Conservation (phyloP, 2,329 filamentous ascomycete species). For the Ophiostoma sp. region DNA sequence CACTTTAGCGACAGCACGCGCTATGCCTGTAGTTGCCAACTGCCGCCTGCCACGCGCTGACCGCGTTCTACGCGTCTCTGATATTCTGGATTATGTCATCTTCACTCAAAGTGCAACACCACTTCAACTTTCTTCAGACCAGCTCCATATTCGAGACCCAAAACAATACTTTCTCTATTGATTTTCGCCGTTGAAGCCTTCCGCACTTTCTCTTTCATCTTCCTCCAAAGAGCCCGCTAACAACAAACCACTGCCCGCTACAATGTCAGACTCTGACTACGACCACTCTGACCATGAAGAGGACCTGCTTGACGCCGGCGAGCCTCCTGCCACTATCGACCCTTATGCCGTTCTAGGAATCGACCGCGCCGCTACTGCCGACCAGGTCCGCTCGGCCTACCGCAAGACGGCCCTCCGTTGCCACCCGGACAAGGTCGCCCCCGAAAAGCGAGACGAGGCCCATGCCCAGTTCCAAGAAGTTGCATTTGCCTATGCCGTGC, state of each 20-base stretch:
- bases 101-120: background rate
- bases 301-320: slow-evolving; percentile 45
- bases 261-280: slow-evolving; percentile 12
- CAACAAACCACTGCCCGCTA: background rate
- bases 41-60: background rate
- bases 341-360: slow-evolving; percentile 79
- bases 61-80: slow-evolving; percentile 10
- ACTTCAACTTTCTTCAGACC: background rate
- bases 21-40: background rate
- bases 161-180: background rate
- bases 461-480: slow-evolving; percentile 82
- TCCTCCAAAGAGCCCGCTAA: background rate
- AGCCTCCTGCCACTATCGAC: slow-evolving; percentile 42
- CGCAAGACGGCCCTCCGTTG: slow-evolving; percentile 82
- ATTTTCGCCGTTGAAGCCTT: background rate
- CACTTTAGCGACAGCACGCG: slow-evolving; percentile 1
- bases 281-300: slow-evolving; percentile 12
- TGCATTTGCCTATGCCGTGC: slow-evolving; percentile 88
- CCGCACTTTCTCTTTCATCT: background rate
- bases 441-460: slow-evolving; percentile 62
- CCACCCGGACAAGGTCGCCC: slow-evolving; percentile 63
- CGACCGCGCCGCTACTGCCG: slow-evolving; percentile 62
- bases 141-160: background rate
- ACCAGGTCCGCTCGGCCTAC: slow-evolving; percentile 86
- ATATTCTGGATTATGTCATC: slow-evolving; percentile 1